These are phyloP conservation scores for Eucalyptus victrix DNA, from an alignment of 345 rosid genomes.

Conservation along the genomic window DNA sequence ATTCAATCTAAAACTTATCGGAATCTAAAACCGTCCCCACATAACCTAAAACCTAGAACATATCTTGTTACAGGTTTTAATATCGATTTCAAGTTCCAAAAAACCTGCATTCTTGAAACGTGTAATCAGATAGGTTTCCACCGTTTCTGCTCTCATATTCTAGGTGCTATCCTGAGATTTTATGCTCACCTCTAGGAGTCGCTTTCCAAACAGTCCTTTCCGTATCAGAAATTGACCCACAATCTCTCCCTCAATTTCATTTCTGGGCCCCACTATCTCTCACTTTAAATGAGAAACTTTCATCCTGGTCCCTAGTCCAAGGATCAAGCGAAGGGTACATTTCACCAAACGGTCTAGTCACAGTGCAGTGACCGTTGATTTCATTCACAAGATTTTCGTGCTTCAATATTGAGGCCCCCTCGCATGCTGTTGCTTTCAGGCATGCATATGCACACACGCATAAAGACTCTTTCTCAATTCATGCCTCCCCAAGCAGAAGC, in stretches of 20 bases:
- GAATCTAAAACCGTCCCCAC: too few relatives aligned
- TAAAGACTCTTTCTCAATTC: background rate
- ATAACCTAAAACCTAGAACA: too few relatives aligned
- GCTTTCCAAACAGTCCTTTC: background rate
- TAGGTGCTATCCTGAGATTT: too few relatives aligned
- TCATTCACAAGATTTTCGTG: background rate
- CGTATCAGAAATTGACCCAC: background rate
- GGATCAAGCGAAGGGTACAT: background rate
- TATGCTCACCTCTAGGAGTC: background rate
- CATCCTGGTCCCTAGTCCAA: background rate
- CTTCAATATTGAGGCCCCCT: background rate
- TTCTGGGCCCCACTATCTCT: background rate
- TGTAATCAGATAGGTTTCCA: too few relatives aligned
- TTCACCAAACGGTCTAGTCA: background rate
- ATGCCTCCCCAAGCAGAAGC: background rate
- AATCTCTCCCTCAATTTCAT: background rate
- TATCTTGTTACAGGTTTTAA: rapidly evolving
- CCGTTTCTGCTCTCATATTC: too few relatives aligned
- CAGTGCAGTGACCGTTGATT: background rate
- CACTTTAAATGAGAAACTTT: background rate
- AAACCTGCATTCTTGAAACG: rapidly evolving
- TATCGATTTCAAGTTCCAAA: too few relatives aligned
- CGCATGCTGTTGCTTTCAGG: background rate
- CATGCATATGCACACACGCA: background rate
- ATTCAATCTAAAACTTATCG: too few relatives aligned